phyloP scores from a whole-genome alignment of 2,329 filamentous ascomycete species.

The Nigrospora sphaerica region DNA sequence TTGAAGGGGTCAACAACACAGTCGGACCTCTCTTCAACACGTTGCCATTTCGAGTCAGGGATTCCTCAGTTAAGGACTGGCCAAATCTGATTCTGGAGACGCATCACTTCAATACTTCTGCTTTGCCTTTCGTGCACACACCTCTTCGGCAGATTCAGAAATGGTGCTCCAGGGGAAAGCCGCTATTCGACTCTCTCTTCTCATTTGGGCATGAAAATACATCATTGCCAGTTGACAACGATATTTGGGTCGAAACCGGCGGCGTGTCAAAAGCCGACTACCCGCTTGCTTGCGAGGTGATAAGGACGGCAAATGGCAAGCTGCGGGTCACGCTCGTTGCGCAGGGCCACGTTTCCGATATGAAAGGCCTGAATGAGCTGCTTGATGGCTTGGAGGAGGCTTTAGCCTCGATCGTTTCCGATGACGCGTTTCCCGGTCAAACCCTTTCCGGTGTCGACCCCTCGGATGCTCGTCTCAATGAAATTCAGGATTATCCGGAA shows the following conservation, averaged over 20 bases:
- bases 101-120: slow-evolving; percentile 62
- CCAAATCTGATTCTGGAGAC: slow-evolving; percentile 52
- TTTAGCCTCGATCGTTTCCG: slow-evolving; percentile 15
- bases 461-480: too few relatives aligned
- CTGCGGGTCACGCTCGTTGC: slow-evolving; percentile 55
- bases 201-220: slow-evolving; percentile 60
- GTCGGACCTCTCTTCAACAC: slow-evolving; percentile 90
- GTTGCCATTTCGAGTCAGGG: slow-evolving; percentile 58
- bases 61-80: slow-evolving; percentile 45
- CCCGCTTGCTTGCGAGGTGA: slow-evolving; percentile 70
- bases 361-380: slow-evolving; percentile 21
- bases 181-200: slow-evolving; percentile 75
- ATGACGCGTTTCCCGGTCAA: not conserved
- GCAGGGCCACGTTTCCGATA: slow-evolving; percentile 33
- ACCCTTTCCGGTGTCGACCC: too few relatives aligned
- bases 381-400: slow-evolving; percentile 31
- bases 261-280: slow-evolving; percentile 52
- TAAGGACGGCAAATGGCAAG: slow-evolving; percentile 36
- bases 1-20: slow-evolving; percentile 57
- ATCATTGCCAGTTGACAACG: too few relatives aligned
- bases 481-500: too few relatives aligned
- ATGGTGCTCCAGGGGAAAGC: slow-evolving; percentile 56
- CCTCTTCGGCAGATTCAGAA: slow-evolving; percentile 74
- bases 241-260: too few relatives aligned
- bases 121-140: slow-evolving; percentile 70